Conservation (phyloP, 805 yeast genomes). For the Starmerella khaoyaiensis region DNA sequence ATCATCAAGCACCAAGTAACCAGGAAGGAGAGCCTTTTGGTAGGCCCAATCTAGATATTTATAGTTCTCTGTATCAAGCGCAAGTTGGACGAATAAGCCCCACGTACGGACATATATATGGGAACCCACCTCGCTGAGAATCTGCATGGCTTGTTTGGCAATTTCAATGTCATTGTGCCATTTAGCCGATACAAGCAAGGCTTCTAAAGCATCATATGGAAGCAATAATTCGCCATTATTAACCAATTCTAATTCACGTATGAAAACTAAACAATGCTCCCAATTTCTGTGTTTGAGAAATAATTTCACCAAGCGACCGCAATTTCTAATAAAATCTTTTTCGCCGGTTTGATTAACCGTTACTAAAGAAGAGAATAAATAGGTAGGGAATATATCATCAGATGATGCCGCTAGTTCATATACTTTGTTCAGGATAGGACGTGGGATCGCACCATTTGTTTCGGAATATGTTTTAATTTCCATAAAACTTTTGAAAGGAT, state of each 20-base stretch:
- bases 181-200: constrained; percentile 21
- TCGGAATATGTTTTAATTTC: constrained; percentile 1
- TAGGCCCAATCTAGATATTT: constrained; percentile 23
- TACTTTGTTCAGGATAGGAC: constrained; percentile 7
- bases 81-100: constrained; percentile 24
- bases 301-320: constrained; percentile 18
- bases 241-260: constrained; percentile 21
- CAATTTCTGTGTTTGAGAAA: constrained; percentile 16
- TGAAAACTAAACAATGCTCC: constrained; percentile 21
- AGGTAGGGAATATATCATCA: constrained; percentile 10
- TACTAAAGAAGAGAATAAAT: constrained; percentile 14
- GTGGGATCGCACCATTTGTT: constrained; percentile 4
- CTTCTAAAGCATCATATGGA: constrained; percentile 21
- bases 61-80: constrained; percentile 19
- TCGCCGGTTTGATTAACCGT: constrained; percentile 15
- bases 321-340: constrained; percentile 4
- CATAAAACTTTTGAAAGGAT: constrained; percentile 7
- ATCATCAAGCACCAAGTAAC: constrained; percentile 26
- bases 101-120: constrained; percentile 25
- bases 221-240: constrained; percentile 19
- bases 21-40: constrained; percentile 24
- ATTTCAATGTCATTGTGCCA: constrained; percentile 23
- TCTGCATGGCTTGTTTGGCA: constrained; percentile 21
- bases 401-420: constrained; percentile 3
- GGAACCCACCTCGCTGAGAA: constrained; percentile 13